Base-by-base conservation (phyloP, 2,329 filamentous ascomycete genomes). In the Aureobasidium melanogenum region DNA sequence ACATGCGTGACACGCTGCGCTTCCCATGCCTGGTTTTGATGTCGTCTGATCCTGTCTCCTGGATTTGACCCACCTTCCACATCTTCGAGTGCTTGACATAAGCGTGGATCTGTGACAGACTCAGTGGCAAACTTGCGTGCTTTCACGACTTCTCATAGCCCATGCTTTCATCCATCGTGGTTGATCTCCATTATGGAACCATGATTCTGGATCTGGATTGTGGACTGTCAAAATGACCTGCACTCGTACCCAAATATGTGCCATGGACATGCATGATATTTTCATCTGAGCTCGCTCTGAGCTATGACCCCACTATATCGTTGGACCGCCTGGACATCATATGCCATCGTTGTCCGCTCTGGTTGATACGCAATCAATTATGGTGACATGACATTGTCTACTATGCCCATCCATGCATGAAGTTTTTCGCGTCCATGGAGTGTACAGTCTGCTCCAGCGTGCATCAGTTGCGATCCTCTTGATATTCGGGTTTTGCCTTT, bases 1-100 rank as follows among this genome's bases (percentile, higher is more conserved):
- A 57, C 60, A 48, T 62, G 51, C 60, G 60, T 62, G 60, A 62
- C 52, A 44, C 60, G 34, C 52, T 50, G 41, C 36, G 48, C 51
- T 51, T 57, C 44, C 44, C 60, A 62, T 62, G 60, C 43, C 43
- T 62, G 51, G 51, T 43, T 46, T 48, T 57, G 34, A 56, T 50
- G 39, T 34, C 51, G 24, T 56, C 52, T 54, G 38, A 38, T 22
- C 12, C 43, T 15, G 17, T 50, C 46, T 46, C 39, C 60, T 62
- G 60, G 60, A 62, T 62, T 56, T 62, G 46, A 50, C 46, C 46
- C 30, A 36, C 36, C 34, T n/a, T 12, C 26, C 17, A 41, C 34
- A 24, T 34, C 55, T 22, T 41, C 44, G 56, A 41, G 30, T 57
- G 54, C 39, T 47, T 47, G 39, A 57, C 30, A 57, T 41, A 28